Evolutionary conservation across 2,329 filamentous ascomycete species (phyloP).

Genomic region (Aaosphaeria pasadenensis): DNA sequence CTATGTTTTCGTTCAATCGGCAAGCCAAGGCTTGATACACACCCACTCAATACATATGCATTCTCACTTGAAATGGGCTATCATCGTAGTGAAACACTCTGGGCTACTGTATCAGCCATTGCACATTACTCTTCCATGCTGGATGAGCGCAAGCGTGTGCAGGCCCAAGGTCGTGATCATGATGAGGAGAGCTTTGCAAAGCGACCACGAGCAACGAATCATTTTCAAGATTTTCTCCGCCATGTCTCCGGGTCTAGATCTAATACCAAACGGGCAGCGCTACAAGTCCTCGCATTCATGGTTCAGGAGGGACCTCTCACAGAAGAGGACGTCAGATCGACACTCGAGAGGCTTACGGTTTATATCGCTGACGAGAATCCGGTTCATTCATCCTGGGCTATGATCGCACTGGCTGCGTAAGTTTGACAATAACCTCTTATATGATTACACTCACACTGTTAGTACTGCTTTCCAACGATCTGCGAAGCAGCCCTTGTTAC

Average conservation of each 20-base stretch:
- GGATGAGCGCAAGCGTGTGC: slow-evolving; percentile 21
- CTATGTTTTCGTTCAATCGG: slow-evolving; percentile 51
- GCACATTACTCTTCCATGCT: slow-evolving; percentile 36
- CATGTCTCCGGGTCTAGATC: slow-evolving; percentile 31
- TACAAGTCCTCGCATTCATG: slow-evolving; percentile 55
- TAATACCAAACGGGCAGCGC: slow-evolving; percentile 45
- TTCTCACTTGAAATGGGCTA: slow-evolving; percentile 34
- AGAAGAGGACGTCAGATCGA: slow-evolving; percentile 51
- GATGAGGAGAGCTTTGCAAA: slow-evolving; percentile 29
- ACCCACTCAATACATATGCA: slow-evolving; percentile 25
- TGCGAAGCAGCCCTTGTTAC: slow-evolving; percentile 31
- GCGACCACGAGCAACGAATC: slow-evolving; percentile 34
- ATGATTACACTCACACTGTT: background rate
- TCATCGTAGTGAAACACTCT: slow-evolving; percentile 26
- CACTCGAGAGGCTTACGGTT: slow-evolving; percentile 58
- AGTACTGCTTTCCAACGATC: slow-evolving; percentile 30
- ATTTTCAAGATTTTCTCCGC: slow-evolving; percentile 41
- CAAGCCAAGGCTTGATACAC: slow-evolving; percentile 22
- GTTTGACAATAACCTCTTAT: slow-evolving; percentile 17
- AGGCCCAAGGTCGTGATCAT: slow-evolving; percentile 14
- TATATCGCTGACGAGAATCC: slow-evolving; percentile 67
- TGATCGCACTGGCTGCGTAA: slow-evolving; percentile 78
- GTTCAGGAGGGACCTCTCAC: slow-evolving; percentile 38
- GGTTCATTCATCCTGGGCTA: slow-evolving; percentile 69
- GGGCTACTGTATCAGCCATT: slow-evolving; percentile 40